Evolutionary conservation across 2,329 filamentous ascomycete genomes (phyloP).

Genomic region (Dothideomycetes sp.): DNA sequence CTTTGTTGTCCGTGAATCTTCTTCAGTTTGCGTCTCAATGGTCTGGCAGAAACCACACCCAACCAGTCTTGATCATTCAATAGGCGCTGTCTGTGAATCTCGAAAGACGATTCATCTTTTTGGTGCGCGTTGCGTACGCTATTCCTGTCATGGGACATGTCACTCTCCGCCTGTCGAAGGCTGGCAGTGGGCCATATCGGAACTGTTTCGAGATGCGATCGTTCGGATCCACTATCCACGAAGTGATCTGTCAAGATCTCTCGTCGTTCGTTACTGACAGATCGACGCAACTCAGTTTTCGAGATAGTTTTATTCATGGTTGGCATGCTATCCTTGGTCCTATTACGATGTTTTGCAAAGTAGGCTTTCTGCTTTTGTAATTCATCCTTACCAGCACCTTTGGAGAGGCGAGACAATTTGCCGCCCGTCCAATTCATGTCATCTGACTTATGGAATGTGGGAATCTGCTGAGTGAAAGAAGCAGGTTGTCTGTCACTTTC

Average conservation of each 20-base stretch:
- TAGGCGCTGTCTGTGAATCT: neutral
- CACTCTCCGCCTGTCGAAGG: neutral
- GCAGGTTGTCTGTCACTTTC: too few relatives aligned
- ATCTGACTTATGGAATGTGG: too few relatives aligned
- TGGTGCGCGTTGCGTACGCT: too few relatives aligned
- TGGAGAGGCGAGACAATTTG: constrained; percentile 24
- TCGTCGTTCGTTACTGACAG: constrained; percentile 1
- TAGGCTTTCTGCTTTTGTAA: constrained; percentile 33
- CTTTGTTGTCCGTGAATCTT: neutral
- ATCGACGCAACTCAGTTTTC: constrained; percentile 7
- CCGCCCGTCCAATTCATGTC: constrained; percentile 45
- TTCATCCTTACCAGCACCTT: constrained; percentile 23
- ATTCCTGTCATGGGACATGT: neutral
- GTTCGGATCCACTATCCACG: neutral
- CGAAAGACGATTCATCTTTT: neutral
- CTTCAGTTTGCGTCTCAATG: neutral
- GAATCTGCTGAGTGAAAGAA: too few relatives aligned
- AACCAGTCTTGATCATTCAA: neutral
- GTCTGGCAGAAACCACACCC: neutral
- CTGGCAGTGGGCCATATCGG: too few relatives aligned
- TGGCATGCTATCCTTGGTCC: constrained; percentile 14
- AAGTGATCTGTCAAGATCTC: neutral
- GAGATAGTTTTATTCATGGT: neutral
- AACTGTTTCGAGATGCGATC: too few relatives aligned
- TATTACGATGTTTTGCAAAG: constrained; percentile 30